Conservation (phyloP, 257 asterid genomes). For the Sherardia arvensis region DNA sequence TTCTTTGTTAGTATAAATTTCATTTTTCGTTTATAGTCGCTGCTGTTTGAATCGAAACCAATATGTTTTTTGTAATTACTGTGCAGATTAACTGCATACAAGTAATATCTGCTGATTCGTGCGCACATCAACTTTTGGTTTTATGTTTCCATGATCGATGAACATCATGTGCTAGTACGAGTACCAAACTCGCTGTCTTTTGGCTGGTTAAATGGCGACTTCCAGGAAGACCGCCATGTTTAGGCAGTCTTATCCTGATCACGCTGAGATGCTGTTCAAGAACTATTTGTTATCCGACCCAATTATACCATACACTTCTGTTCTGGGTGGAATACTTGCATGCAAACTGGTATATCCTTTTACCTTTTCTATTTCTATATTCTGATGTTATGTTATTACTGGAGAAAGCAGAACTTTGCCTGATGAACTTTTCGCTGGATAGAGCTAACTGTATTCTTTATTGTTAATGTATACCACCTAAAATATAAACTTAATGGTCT, state of each 20-base stretch:
- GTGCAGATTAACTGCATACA: background rate
- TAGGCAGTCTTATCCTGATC: slow-evolving; percentile 55
- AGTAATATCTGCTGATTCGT: background rate
- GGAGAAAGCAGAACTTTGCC: slow-evolving; percentile 5
- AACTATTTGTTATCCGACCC: slow-evolving; percentile 79
- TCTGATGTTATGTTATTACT: background rate
- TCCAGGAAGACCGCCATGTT: slow-evolving; percentile 43
- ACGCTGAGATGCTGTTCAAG: slow-evolving; percentile 65
- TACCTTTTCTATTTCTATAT: slow-evolving; percentile 5
- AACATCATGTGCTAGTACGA: slow-evolving; percentile 29
- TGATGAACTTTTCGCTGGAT: background rate
- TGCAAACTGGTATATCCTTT: slow-evolving; percentile 65
- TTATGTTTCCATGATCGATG: slow-evolving; percentile 8
- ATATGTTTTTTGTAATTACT: background rate
- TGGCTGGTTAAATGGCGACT: slow-evolving; percentile 41
- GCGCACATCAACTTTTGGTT: background rate
- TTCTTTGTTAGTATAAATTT: background rate
- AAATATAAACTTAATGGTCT: slow-evolving; percentile 9
- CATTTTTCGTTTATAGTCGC: background rate
- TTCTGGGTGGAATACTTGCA: slow-evolving; percentile 61
- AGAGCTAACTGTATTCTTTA: background rate
- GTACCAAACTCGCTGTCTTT: slow-evolving; percentile 19
- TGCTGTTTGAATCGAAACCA: background rate
- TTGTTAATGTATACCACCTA: background rate
- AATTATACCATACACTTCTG: slow-evolving; percentile 68